Evolutionary conservation across 192 early-diverging fungal genomes (phyloP), one percentile per base, ranked within the genome.

Genomic region (Coemansia sp.): DNA sequence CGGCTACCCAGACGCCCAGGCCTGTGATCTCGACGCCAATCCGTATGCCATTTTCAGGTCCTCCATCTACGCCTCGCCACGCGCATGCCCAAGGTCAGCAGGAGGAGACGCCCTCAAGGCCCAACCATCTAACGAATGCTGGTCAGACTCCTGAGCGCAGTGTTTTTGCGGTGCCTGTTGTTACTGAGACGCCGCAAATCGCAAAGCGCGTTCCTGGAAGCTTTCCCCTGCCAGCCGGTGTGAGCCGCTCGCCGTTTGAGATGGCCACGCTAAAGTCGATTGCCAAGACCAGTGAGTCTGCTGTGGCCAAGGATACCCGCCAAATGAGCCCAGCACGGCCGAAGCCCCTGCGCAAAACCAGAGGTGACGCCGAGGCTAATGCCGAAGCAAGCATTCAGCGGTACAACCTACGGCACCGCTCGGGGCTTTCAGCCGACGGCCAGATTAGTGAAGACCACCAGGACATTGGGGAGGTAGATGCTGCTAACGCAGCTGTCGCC

Each of bases 1-100:
- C 21, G 41, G 12, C 36, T 17, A n/a, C 11, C 9, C 53, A 62
- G 23, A 72, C 75, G 46, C 62, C 75, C 3, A 68, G 65, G 63
- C 37, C 69, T 5, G 53, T 51, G 14, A 39, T 14, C 21, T 60
- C 66, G 19, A 44, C 27, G 8, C 45, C 25, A 12, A 34, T 41
- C 31, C 70, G 64, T 10, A 68, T 81, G 45, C 70, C 74, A 27
- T 64, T 81, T 23, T 81, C 74, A 4, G 78, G 78, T 15, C 67
- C 73, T 31, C 78, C 78, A 9, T 64, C 78, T 4, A 76, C 78
- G 32, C 78, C 73, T n/a, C 66, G 58, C 12, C 59, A 46, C 31
- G 61, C 23, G 9, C n/a, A 51, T 17, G 48, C 48, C 11, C 53
- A 38, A 37, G 23, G 32, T 23, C 21, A 67, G 32, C 51, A 31